phyloP scores from a whole-genome alignment of 208 protist genomes.

The Wallacemonas sp. region DNA sequence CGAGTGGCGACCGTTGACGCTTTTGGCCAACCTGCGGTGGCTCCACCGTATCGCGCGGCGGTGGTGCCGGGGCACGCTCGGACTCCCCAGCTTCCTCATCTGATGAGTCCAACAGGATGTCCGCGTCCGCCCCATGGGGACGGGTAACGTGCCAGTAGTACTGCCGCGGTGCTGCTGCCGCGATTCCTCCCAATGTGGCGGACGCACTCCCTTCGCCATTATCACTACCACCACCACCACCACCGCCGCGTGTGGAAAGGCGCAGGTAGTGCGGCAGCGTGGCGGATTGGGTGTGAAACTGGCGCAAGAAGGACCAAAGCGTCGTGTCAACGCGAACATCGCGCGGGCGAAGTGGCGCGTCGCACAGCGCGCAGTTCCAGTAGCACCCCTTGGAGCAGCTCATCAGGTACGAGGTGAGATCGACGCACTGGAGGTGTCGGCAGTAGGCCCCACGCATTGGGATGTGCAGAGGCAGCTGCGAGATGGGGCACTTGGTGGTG shows the following conservation, averaged over 20 bases:
- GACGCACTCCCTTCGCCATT: too few species aligned
- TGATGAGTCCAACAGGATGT: conserved; percentile 30
- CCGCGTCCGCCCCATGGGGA: conserved; percentile 19
- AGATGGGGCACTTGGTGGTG: conserved; percentile 78
- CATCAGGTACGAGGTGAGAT: conserved; percentile 64
- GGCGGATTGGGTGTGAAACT: conserved; percentile 9
- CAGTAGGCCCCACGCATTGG: conserved; percentile 69
- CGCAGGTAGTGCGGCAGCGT: conserved; percentile 31
- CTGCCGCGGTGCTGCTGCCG: neutral
- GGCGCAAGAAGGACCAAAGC: conserved; percentile 54
- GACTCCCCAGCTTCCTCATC: conserved; percentile 21
- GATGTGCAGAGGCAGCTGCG: conserved; percentile 62
- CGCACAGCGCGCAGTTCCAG: conserved; percentile 88
- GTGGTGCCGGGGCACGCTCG: neutral
- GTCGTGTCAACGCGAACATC: conserved; percentile 72
- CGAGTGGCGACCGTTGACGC: conserved; percentile 6
- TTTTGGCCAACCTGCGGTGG: neutral
- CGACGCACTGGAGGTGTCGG: conserved; percentile 81
- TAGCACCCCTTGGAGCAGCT: conserved; percentile 68
- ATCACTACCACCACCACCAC: too few species aligned
- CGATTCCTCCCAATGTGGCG: too few species aligned
- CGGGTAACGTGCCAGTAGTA: conserved; percentile 42
- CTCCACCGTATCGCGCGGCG: neutral
- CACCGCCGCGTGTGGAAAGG: conserved; percentile 31
- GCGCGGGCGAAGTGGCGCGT: conserved; percentile 46